Base-by-base conservation (phyloP, 371 early-diverging fungal genomes). In the Mucor plumbeus region DNA sequence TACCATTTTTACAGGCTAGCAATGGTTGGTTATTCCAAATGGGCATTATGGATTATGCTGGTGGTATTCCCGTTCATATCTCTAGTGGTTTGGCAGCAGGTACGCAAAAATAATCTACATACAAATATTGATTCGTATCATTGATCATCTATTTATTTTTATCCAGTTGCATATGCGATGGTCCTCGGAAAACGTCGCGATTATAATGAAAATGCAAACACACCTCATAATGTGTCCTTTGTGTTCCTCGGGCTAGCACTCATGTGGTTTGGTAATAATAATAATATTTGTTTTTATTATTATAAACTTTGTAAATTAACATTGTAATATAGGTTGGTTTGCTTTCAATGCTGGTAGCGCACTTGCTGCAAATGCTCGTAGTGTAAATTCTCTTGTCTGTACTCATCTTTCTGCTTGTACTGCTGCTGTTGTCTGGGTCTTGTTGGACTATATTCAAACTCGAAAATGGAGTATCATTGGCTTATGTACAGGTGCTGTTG, bases 41-140 rank as follows among this genome's bases (percentile, higher is more conserved):
- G 70, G 94, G 94, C 26, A 84, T 81, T 15, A 77, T 92, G 71
- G 95, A 95, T 73, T 95, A 88, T 83, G 95, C 95, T 56, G 95
- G 77, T 41, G 95, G 95, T 11, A 90, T 90, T 17, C 91, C 94
- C 10, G 94, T 95, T 7, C 92, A 95, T 70, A 89, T 92, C 40
- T 85, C 93, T 17, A 90, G 91, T 26, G 95, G 95, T 43, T 85
- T 91, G 54, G 91, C 90, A 15, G 94, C 90, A 50, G 63, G 63
- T 63, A 63, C 53, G 7, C 47, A 47, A 15, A 43, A n/a, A 38
- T 38, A 36, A n/a, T 61, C 48, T 5, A 4, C 6, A 33, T 14
- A 5, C 26, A 36, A 26, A 9, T 36, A 48, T 34, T 15, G 34
- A 61, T 14, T 50, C 38, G 36, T 21, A 44, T 60, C 33, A 60